Evolutionary conservation across 805 yeast species (phyloP), one percentile per base, ranked within the genome.

Genomic region (Monosporozyma siamensis): DNA sequence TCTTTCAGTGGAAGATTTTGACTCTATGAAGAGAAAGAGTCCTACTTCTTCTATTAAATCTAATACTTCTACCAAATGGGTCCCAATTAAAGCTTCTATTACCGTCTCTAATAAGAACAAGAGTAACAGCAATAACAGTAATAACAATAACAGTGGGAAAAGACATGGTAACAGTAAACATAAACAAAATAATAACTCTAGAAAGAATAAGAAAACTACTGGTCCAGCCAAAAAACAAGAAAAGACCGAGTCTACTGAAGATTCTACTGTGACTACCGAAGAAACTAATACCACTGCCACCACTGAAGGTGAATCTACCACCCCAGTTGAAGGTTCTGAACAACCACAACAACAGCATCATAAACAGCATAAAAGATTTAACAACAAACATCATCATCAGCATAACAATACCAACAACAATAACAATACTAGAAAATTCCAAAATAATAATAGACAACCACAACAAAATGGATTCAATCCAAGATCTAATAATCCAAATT

Each of bases 61-160:
- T 3, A 39, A 49, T 27, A 23, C 51, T n/a, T 42, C 50, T n/a
- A 53, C 60, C 7, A 82, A 81, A 58, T 80, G 86, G 85, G 73
- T 79, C 31, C 86, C 86, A n/a, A 76, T 74, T 58, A 71, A 76
- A 51, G 83, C 77, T 22, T 63, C 75, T 34, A 74, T 74, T 38
- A 71, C 71, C 22, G 65, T 73, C 32, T 66, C 61, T 15, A 15
- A 26, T 12, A 48, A 41, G 18, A 47, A 46, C 22, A 43, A 41
- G 41, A 23, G 45, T 39, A 20, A 47, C 14, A 47, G 43, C n/a
- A 38, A 41, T n/a, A 44, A 39, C 42, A 23, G 45, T 39, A 22
- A 41, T n/a, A 31, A 41, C 15, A 45, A 41, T 23, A 43, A 39
- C 18, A 44, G 46, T 29, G 49, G 42, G 46, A 47, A 30, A 43